phyloP scores from a whole-genome alignment of 768 basidiomycete species.

The Russula abietina region DNA sequence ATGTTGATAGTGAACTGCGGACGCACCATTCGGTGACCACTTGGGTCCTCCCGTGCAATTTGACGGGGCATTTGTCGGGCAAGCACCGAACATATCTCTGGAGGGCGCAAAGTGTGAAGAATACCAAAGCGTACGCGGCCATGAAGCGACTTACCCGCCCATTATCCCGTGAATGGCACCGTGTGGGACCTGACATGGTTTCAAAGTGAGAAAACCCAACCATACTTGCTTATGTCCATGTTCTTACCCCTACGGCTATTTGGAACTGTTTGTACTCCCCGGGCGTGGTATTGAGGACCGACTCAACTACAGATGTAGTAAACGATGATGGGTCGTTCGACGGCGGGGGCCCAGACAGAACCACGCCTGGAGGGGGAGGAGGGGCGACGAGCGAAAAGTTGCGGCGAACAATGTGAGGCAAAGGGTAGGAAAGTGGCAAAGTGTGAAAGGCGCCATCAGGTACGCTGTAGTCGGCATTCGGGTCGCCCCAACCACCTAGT shows the following conservation, averaged over 20 bases:
- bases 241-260: conserved; percentile 28
- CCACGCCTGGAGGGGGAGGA: no score
- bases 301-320: conserved; percentile 25
- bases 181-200: conserved; percentile 31
- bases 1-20: neutral
- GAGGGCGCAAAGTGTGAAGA: neutral
- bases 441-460: conserved; percentile 31
- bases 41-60: conserved; percentile 29
- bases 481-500: conserved; percentile 30
- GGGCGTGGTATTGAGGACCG: conserved; percentile 27
- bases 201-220: neutral
- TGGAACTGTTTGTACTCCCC: conserved; percentile 34
- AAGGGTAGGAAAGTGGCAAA: conserved; percentile 31
- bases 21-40: conserved; percentile 33
- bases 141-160: conserved; percentile 28
- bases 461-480: conserved; percentile 25
- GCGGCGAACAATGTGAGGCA: conserved; percentile 32
- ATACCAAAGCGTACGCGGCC: neutral
- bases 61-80: conserved; percentile 28
- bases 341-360: neutral
- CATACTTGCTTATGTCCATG: no score
- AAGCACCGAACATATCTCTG: conserved; percentile 31
- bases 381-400: conserved; percentile 30
- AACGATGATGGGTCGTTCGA: conserved; percentile 30
- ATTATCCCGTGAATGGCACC: conserved; percentile 31